Evolutionary conservation across 495 filamentous ascomycete species (phyloP).

Genomic region (Aspergillus funiculosus): DNA sequence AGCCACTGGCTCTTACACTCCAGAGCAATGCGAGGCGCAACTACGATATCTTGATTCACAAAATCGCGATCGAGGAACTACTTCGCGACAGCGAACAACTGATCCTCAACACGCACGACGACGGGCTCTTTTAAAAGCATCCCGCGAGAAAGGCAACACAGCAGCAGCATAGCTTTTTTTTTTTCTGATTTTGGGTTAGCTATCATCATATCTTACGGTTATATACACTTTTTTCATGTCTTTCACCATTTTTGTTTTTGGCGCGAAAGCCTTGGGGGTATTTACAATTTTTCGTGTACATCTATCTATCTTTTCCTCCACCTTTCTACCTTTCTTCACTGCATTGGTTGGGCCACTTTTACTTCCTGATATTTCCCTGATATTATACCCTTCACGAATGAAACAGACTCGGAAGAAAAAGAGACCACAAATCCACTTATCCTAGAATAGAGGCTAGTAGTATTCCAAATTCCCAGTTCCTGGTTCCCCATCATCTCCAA

Average conservation of each 20-base stretch:
- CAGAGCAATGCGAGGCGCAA: slow-evolving; percentile 36
- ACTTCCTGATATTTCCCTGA: no score
- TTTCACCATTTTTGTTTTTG: no score
- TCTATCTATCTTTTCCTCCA: no score
- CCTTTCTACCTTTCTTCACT: no score
- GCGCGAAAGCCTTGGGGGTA: no score
- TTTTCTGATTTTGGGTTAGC: slow-evolving; percentile 2
- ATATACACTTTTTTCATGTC: no score
- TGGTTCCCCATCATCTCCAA: no score
- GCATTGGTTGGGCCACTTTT: no score
- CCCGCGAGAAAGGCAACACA: slow-evolving; percentile 1
- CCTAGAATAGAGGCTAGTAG: no score
- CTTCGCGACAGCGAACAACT: slow-evolving; percentile 23
- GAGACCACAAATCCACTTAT: no score
- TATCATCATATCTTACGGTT: neutral
- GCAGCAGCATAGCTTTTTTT: slow-evolving; percentile 3
- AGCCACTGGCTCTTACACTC: slow-evolving; percentile 27
- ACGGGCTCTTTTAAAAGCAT: slow-evolving; percentile 7
- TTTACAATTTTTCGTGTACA: no score
- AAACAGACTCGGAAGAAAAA: neutral
- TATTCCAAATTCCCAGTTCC: no score
- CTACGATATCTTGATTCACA: slow-evolving; percentile 27
- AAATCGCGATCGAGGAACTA: slow-evolving; percentile 15
- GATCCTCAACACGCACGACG: slow-evolving; percentile 24
- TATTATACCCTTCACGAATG: neutral